Evolutionary conservation across 2,329 filamentous ascomycete species (phyloP), one percentile per base, ranked within the genome.

Genomic region (Sporothrix pallida): DNA sequence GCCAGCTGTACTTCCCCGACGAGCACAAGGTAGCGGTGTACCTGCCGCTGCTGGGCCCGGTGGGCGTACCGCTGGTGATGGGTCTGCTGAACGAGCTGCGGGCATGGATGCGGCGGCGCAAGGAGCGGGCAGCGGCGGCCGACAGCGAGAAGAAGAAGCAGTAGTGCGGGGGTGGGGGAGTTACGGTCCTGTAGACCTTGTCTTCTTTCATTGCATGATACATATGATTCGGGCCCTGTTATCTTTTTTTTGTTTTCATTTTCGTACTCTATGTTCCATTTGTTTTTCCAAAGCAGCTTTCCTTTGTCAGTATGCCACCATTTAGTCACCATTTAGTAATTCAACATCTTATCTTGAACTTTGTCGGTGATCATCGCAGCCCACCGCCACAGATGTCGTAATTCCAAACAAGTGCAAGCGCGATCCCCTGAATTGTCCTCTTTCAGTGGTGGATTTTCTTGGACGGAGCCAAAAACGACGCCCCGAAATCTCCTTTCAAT

Each of bases 21-120:
- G 96, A 99, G 83, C 96, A 99, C 82, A 99, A 98, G 82, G 89
- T 99, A 31, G 96, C 96, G 0, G 96, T 99, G 0, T 99, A 99
- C 81, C 83, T 99, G 78, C 96, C 96, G 0, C 84, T 99, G 12
- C 83, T 99, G 56, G 96, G 96, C 0, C 96, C 96, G 0, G 90
- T 98, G 56, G 94, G 93, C 4, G 95, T 98, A 13, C 96, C 96
- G 52, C 83, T 99, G 69, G 81, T 98, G 7, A 93, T 98, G 88
- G 92, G 92, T 3, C 84, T 93, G 42, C 77, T 97, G 62, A 97
- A 95, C 78, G 95, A 98, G 84, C 67, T 96, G 20, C 93, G 90
- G 82, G 88, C 86, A 63, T 88, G 88, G 84, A 80, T 84, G 75
- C 84, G 83, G 78, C 83, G 84, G 77, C 84, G 83, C 76, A 84